Conservation (phyloP, 495 filamentous ascomycete species). For the Immersiella caudata region DNA sequence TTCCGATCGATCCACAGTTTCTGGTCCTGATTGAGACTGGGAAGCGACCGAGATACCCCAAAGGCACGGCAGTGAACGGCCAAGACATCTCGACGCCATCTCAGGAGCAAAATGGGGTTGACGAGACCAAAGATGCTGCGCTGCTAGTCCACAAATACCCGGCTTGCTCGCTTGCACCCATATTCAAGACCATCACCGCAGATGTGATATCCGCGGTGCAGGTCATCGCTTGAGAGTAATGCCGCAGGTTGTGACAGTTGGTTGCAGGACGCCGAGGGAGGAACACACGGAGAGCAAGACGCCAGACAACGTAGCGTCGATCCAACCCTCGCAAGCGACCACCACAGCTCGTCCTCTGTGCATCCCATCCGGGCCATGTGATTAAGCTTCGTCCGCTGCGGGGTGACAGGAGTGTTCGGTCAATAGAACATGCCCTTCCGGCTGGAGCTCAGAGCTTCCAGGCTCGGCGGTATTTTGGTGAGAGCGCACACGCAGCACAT, state of each 20-base stretch:
- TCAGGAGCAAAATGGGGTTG: conserved; percentile 20
- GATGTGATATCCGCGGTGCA: conserved; percentile 29
- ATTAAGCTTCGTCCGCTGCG: too few relatives aligned
- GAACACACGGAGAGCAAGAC: not conserved
- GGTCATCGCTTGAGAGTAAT: not conserved
- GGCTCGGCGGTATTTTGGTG: too few relatives aligned
- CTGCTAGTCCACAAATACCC: conserved; percentile 77
- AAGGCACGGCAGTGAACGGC: conserved; percentile 52
- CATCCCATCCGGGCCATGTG: too few relatives aligned
- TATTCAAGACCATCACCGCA: conserved; percentile 67
- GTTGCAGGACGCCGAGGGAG: not conserved
- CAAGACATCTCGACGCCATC: conserved; percentile 43
- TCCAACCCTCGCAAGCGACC: too few relatives aligned
- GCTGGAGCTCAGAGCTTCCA: too few relatives aligned
- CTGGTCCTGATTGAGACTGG: conserved; percentile 58
- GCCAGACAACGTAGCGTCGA: too few relatives aligned
- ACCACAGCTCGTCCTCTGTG: too few relatives aligned
- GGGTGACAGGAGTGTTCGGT: too few relatives aligned
- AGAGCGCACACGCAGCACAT: too few relatives aligned
- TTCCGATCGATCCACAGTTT: conserved; percentile 83
- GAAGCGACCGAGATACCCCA: conserved; percentile 51
- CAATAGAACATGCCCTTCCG: too few relatives aligned
- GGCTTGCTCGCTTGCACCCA: conserved; percentile 70
- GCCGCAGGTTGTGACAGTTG: not conserved
- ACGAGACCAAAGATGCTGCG: conserved; percentile 51